phyloP scores from a whole-genome alignment of 2,329 filamentous ascomycete genomes.

The Sphaceloma murrayae region DNA sequence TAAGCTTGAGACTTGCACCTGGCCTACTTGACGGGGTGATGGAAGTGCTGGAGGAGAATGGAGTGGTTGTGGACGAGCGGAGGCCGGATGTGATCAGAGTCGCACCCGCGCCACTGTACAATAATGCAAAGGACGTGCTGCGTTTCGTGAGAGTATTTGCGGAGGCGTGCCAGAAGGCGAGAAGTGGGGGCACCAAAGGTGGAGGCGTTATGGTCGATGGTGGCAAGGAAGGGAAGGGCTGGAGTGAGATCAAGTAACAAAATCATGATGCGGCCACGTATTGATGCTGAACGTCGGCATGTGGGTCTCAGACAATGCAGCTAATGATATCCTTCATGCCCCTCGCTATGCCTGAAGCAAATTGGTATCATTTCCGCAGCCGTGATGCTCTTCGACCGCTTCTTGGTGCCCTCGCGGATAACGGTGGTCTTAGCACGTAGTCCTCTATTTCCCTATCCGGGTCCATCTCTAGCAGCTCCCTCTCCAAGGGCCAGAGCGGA shows the following conservation, averaged over 20 bases:
- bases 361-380: constrained; percentile 1
- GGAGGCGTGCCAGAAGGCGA: constrained; percentile 37
- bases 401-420: constrained; percentile 4
- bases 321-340: not conserved
- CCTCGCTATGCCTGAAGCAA: not conserved
- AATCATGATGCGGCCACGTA: too few species aligned
- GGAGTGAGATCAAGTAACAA: constrained; percentile 28
- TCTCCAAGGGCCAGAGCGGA: constrained; percentile 37
- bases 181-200: constrained; percentile 17
- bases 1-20: constrained; percentile 60
- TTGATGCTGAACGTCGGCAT: too few species aligned
- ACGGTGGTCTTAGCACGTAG: constrained; percentile 27
- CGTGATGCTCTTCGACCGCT: constrained; percentile 6
- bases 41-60: constrained; percentile 53
- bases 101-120: constrained; percentile 77
- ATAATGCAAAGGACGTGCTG: constrained; percentile 65
- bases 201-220: constrained; percentile 23
- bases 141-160: constrained; percentile 48
- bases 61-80: constrained; percentile 71
- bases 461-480: constrained; percentile 35
- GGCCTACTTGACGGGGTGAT: constrained; percentile 63
- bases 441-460: constrained; percentile 31
- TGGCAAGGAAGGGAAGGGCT: constrained; percentile 25
- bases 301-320: too few species aligned
- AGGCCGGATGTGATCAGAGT: constrained; percentile 78